Base-by-base conservation (phyloP, 1,284 basidiomycete species). In the Stygiomarasmius scandens region DNA sequence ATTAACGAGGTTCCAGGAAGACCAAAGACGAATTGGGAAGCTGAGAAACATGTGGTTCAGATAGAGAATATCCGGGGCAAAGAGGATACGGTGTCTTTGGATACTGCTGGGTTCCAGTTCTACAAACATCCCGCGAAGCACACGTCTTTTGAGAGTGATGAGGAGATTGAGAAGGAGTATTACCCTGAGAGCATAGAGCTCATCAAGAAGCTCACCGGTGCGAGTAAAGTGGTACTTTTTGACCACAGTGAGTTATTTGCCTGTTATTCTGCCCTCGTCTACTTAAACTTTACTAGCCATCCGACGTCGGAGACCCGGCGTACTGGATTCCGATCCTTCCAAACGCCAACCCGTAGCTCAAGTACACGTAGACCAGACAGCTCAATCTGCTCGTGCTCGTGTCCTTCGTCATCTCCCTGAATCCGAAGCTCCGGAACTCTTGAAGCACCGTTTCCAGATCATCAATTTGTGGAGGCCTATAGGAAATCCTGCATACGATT, bases 381-480 rank as follows among this genome's bases (percentile, higher is more conserved):
- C 73, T 1, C 65, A 67, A 5, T 78, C 83, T 0, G 74, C 84
- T 19, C 66, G 69, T 3, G 73, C 71, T 1, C 80, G 84, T 4
- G 81, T 87, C 11, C 74, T 74, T 43, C 76, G 79, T 8, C 85
- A 87, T 62, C 76, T 84, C 19, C 80, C 82, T 0, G 64, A 74
- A 0, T 67, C 68, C 2, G 81, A 84, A 25, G 82, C 75, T 0
- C 77, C 77, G 0, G 71, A 70, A 24, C 71, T 81, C 22, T 68
- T 81, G 23, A 68, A 72, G 50, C 69, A 73, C 24, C 81, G 83
- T 22, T 84, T 79, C 69, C 84, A 86, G 65, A 80, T 87, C 58
- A 81, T 88, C 69, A 88, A 87, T 69, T 72, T 87, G 48, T 88
- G 86, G 86, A 71, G 85, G n/a, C 85, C 86, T 1, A 81, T 87